Conservation (phyloP, 768 basidiomycete genomes). For the Coprinopsis strossmayeri region DNA sequence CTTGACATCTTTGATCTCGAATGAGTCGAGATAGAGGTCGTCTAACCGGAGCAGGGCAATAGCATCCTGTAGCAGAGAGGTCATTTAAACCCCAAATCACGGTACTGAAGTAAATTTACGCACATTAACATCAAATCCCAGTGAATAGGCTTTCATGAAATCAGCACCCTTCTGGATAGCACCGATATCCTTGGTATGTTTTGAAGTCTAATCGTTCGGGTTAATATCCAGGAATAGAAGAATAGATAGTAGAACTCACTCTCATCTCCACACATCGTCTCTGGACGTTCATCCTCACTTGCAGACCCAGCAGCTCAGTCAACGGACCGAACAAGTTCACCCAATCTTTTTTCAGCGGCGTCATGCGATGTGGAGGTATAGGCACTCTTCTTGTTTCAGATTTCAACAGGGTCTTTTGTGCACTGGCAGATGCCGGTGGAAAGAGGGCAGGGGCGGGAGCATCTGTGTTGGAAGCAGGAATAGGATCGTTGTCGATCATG, state of each 20-base stretch:
- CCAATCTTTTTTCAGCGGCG: conserved; percentile 95
- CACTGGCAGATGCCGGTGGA: conserved; percentile 57
- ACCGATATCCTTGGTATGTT: conserved; percentile 88
- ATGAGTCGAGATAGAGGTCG: conserved; percentile 96
- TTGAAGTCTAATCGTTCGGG: conserved; percentile 64
- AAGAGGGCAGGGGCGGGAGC: conserved; percentile 54
- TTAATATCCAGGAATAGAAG: background rate
- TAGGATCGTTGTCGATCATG: conserved; percentile 41
- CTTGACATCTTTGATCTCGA: conserved; percentile 99
- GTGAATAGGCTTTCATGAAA: conserved; percentile 89
- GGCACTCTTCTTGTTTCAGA: conserved; percentile 85
- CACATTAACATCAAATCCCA: conserved; percentile 95
- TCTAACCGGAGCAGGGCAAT: conserved; percentile 93
- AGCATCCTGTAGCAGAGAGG: conserved; percentile 57
- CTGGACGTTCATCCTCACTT: conserved; percentile 96
- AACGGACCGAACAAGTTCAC: conserved; percentile 91
- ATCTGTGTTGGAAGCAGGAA: conserved; percentile 31
- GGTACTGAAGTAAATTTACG: conserved; percentile 1
- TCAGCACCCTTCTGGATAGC: conserved; percentile 96
- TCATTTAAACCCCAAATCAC: background rate
- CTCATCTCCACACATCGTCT: conserved; percentile 87
- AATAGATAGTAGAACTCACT: conserved; percentile 43
- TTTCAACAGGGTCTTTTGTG: conserved; percentile 51
- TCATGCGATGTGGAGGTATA: conserved; percentile 96
- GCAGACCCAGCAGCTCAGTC: conserved; percentile 89